Conservation (phyloP, 176 grass and related monocot species). For the Typha latifolia region DNA sequence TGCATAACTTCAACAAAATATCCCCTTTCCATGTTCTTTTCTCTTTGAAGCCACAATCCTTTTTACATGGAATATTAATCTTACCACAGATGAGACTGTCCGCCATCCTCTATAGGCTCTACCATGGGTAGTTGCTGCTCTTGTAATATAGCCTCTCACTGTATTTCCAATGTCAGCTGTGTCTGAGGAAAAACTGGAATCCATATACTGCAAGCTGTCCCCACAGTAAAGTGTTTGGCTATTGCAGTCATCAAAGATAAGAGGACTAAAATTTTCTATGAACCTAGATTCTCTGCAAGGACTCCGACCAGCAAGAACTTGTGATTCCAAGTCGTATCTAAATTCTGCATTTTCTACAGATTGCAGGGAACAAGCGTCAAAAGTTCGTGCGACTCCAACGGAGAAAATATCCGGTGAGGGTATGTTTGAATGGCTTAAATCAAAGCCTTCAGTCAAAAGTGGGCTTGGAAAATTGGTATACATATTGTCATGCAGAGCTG, state of each 20-base stretch:
- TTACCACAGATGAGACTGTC: slow-evolving; percentile 56
- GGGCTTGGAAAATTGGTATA: slow-evolving; percentile 34
- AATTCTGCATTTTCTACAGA: slow-evolving; percentile 17
- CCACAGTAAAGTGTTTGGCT: slow-evolving; percentile 26
- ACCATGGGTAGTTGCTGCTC: slow-evolving; percentile 23
- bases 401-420: slow-evolving; percentile 55
- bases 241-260: slow-evolving; percentile 43
- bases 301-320: slow-evolving; percentile 12
- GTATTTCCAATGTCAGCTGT: slow-evolving; percentile 57
- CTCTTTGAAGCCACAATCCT: slow-evolving; percentile 48
- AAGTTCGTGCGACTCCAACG: slow-evolving; percentile 17
- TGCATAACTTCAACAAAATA: slow-evolving; percentile 10
- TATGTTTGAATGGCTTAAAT: slow-evolving; percentile 34
- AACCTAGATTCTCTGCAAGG: slow-evolving; percentile 11
- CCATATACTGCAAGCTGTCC: slow-evolving; percentile 23
- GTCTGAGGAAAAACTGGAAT: slow-evolving; percentile 46
- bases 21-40: slow-evolving; percentile 37
- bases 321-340: slow-evolving; percentile 25
- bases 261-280: slow-evolving; percentile 44
- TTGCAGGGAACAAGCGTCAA: slow-evolving; percentile 20
- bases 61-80: slow-evolving; percentile 74
- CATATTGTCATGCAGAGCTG: slow-evolving; percentile 28
- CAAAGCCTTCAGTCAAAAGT: slow-evolving; percentile 32
- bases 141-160: slow-evolving; percentile 50
- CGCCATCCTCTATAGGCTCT: slow-evolving; percentile 70